Base-by-base conservation (phyloP, 257 asterid species). In the Nicotiana paniculata region DNA sequence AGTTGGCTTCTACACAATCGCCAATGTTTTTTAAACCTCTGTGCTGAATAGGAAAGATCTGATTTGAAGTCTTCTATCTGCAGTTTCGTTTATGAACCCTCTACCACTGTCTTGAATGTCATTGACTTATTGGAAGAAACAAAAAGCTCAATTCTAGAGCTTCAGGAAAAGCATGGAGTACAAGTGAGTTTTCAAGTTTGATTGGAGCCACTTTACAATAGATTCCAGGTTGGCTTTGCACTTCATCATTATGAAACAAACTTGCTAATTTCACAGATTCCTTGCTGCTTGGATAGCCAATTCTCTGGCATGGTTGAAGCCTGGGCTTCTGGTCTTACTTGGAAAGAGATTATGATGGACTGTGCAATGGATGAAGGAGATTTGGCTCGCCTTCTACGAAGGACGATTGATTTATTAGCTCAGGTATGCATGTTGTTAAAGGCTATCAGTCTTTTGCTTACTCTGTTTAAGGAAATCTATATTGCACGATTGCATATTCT, bases 361-460 rank as follows among this genome's bases (percentile, higher is more conserved):
- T 96, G 98, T 82, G 99, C 98, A 72, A 96, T 96, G 98, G 99
- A 94, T 83, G 98, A 96, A 88, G 98, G 99, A 66, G 99, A 94
- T 90, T 89, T 96, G 72, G 98, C 99, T 46, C 98, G 99, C 55
- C 98, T 96, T 46, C 81, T 94, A 79, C 90, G 99, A 54, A 90
- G 98, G 81, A 93, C 99, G 5, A 96, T 94, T 21, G 99, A 96
- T 87, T 85, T 96, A 17, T 88, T 96, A 89, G 97, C 95, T 10
- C 99, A 96, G 98, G 99, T 93, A 77, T 21, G 84, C 80, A 80
- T 79, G 15, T 80, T 15, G 5, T 32, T 59, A 33, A 11, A 32
- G 61, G 72, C 55, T 58, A 61, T n/a, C 77, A 35, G n/a, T 39
- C 63, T 26, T 28, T 75, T 51, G 46, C 63, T 75, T 0, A 5